Base-by-base conservation (phyloP, 108 stramenopile genomes). In the Pseudonitzschia multistriata region DNA sequence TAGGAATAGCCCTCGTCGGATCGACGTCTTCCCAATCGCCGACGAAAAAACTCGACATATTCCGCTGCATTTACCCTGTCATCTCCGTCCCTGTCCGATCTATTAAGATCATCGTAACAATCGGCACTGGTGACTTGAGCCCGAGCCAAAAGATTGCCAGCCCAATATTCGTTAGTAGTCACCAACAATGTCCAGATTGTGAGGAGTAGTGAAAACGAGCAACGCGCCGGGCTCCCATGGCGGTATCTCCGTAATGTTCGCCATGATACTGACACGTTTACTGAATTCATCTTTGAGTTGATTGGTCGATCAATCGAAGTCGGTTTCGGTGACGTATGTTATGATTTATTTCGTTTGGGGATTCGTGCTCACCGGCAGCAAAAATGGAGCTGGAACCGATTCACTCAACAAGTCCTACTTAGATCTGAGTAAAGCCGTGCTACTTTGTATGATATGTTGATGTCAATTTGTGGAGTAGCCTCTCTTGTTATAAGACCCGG, bases 21-120 rank as follows among this genome's bases (percentile, higher is more conserved):
- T 59, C 25, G 34, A 13, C 35, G 35, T 35, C 35, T 15, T 0
- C 35, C 57, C 35, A 59, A 59, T 34, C 57, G 24, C 5, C 1
- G 57, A 35, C 57, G 29, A 21, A n/a, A 59, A 29, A 59, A 59
- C 10, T 59, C 57, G 11, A 59, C 57, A n/a, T 59, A 59, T 36
- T 59, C 57, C 35, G 33, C 27, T 11, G 57, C 11, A 59, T 59
- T 33, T 30, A 59, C 35, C 35, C 19, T 59, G 3, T 33, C 57
- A 15, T 59, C 57, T 5, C 57, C 57, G 31, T 59, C 35, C 35
- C 35, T 3, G 15, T 59, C 57, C 57, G 57, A 59, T 34, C 0
- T 3, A 15, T 59, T 34, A 33, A 59, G 11, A 33, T 59, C 57
- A 59, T 33, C 31, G 35, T 34, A 59, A 33, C 57, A 59, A 10